phyloP scores from a whole-genome alignment of 2,329 filamentous ascomycete species.

The Fusarium sp. region DNA sequence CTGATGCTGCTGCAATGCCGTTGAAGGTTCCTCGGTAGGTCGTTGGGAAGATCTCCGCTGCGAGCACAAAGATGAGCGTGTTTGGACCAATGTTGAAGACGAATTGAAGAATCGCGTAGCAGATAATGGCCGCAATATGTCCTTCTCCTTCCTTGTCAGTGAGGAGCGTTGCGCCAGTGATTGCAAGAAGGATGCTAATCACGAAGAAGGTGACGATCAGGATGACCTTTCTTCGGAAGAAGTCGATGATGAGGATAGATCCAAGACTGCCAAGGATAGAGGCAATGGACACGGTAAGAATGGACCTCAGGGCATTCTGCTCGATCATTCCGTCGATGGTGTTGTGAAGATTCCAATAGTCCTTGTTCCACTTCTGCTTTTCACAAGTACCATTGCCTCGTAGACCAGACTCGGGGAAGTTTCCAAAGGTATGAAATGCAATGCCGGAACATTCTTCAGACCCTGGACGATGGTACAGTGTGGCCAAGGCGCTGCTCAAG shows the following conservation, averaged over 20 bases:
- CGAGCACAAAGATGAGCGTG: slow-evolving; percentile 5
- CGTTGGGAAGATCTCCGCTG: slow-evolving; percentile 1
- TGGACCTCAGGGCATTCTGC: slow-evolving; percentile 4
- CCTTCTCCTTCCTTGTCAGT: not conserved
- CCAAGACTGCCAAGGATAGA: not conserved
- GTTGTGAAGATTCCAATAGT: not conserved
- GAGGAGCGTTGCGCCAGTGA: not conserved
- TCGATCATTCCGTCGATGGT: slow-evolving; percentile 2
- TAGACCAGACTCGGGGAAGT: not conserved
- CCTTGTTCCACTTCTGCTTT: slow-evolving; percentile 1
- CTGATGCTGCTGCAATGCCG: slow-evolving; percentile 1
- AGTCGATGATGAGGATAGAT: slow-evolving; percentile 7
- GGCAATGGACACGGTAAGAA: not conserved
- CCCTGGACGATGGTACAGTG: slow-evolving; percentile 2
- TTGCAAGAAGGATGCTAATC: slow-evolving; percentile 1
- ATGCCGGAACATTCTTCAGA: not conserved
- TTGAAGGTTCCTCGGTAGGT: slow-evolving; percentile 7
- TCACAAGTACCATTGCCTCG: not conserved
- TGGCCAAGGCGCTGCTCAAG: slow-evolving; percentile 15
- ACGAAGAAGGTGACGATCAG: slow-evolving; percentile 1
- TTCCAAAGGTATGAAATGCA: not conserved
- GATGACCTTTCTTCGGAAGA: slow-evolving; percentile 2
- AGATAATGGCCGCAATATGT: not conserved
- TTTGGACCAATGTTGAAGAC: slow-evolving; percentile 7
- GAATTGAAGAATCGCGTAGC: slow-evolving; percentile 6